These are phyloP conservation scores for Fomitopsis serialis DNA, from an alignment of 768 basidiomycete genomes.

Conservation along the genomic window DNA sequence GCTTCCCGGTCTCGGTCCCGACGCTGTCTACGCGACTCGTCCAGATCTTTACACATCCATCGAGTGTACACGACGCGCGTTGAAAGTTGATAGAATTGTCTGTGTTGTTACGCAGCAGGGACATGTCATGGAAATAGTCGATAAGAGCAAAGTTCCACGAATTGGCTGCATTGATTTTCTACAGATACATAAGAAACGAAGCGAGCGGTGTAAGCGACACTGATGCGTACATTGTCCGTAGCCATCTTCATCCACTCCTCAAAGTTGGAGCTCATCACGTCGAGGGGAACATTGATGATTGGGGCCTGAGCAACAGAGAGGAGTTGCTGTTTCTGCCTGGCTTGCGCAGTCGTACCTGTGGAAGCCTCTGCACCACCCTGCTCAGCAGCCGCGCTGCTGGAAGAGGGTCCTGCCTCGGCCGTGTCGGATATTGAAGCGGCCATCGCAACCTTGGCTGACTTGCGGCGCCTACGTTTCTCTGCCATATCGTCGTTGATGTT, in stretches of 20 bases:
- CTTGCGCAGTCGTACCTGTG: constrained; percentile 26
- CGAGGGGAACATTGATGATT: constrained; percentile 57
- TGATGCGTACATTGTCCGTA: constrained; percentile 82
- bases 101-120: constrained; percentile 82
- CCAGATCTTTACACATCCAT: constrained; percentile 99
- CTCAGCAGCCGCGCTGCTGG: constrained; percentile 34
- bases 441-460: constrained; percentile 63
- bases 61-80: constrained; percentile 94
- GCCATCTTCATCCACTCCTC: constrained; percentile 99
- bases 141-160: constrained; percentile 98
- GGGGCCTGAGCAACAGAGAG: constrained; percentile 56
- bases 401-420: constrained; percentile 52
- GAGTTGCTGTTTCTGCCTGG: constrained; percentile 55
- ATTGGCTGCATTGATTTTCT: constrained; percentile 97
- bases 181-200: constrained; percentile 3
- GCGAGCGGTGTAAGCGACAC: not conserved
- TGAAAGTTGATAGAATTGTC: constrained; percentile 99
- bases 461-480: constrained; percentile 78
- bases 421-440: constrained; percentile 33
- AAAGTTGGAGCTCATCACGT: constrained; percentile 89
- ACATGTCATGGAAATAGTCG: constrained; percentile 99
- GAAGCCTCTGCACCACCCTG: constrained; percentile 35
- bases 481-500: constrained; percentile 80
- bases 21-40: constrained; percentile 96
- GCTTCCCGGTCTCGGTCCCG: constrained; percentile 92